These are phyloP conservation scores for Brettanomyces naardenensis DNA, from an alignment of 805 yeast species.

Conservation along the genomic window DNA sequence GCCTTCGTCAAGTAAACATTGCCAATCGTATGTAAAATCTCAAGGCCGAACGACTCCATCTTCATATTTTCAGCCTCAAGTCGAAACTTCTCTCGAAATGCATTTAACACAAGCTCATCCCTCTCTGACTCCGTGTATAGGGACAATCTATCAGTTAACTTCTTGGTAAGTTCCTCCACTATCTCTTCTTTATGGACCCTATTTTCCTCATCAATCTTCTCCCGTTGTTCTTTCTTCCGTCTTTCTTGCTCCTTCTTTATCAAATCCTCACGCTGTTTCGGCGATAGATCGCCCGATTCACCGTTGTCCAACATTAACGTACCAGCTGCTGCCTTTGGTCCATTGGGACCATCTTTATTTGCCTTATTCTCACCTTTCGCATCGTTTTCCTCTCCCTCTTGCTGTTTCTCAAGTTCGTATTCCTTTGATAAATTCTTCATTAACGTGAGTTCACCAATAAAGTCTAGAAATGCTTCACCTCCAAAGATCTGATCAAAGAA, in stretches of 20 bases:
- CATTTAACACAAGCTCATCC: constrained; percentile 50
- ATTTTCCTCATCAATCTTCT: constrained; percentile 71
- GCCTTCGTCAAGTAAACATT: constrained; percentile 71
- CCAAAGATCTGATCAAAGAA: constrained; percentile 80
- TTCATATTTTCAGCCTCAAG: constrained; percentile 74
- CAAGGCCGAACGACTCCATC: constrained; percentile 92
- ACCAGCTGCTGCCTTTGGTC: constrained; percentile 18
- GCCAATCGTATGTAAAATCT: constrained; percentile 78
- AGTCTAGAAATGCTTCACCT: constrained; percentile 68
- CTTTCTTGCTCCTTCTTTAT: constrained; percentile 22
- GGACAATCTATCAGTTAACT: constrained; percentile 40
- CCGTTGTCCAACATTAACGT: constrained; percentile 21
- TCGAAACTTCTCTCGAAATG: constrained; percentile 44
- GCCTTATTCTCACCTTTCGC: constrained; percentile 36
- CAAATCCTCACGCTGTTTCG: constrained; percentile 23
- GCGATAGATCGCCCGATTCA: constrained; percentile 12
- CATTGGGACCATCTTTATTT: constrained; percentile 14
- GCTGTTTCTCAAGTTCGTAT: constrained; percentile 34
- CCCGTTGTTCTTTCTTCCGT: constrained; percentile 45
- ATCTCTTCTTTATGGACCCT: constrained; percentile 46
- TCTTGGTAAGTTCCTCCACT: constrained; percentile 42
- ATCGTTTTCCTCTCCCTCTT: constrained; percentile 30
- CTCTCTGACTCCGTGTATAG: constrained; percentile 48
- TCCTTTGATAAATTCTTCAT: constrained; percentile 56
- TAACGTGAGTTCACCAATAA: constrained; percentile 73